Base-by-base conservation (phyloP, 2,329 filamentous ascomycete species). In the Venturia carpophila region DNA sequence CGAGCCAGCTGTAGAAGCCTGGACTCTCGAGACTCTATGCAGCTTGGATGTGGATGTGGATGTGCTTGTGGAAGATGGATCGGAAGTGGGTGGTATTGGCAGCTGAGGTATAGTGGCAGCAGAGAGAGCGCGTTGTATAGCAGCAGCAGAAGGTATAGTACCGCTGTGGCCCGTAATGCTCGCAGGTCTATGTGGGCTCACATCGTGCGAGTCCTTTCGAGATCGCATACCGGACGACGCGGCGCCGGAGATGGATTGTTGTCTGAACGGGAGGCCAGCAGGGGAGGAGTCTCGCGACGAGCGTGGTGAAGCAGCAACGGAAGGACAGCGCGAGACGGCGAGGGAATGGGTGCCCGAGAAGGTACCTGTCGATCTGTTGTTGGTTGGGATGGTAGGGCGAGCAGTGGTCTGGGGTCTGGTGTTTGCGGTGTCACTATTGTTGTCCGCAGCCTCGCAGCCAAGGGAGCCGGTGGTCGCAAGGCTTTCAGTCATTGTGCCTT, bases 31-130 rank as follows among this genome's bases (percentile, higher is more conserved):
- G 17, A 88, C 84, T 67, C 83, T 82, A 56, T 86, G 81, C 64
- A 84, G 79, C 76, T 86, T 87, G 70, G 83, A 79, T 34, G 42
- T 24, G 13, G 52, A 56, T n/a, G 52, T 5, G 15, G 39, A 19
- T n/a, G 17, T 52, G 3, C 21, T 27, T 27, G 47, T 58, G 52
- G 52, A 37, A 34, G 52, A 58, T 7, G 83, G 76, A 68, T 95
- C 90, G 66, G 85, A 80, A 49, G 80, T 75, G 7, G 81, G 75
- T 42, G 87, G 82, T 61, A 80, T 76, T 56, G 84, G 83, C 43
- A 93, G 79, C 63, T 84, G 82, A 9, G 90, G 88, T 61, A 86
- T 88, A 68, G 80, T 86, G 43, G 86, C 79, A 45, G 88, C 83
- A 19, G 89, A 89, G 61, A 93, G 79, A 66, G 86, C 84, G 73